phyloP scores from a whole-genome alignment of 345 rosid genomes.

The Eucalyptus grandis region DNA sequence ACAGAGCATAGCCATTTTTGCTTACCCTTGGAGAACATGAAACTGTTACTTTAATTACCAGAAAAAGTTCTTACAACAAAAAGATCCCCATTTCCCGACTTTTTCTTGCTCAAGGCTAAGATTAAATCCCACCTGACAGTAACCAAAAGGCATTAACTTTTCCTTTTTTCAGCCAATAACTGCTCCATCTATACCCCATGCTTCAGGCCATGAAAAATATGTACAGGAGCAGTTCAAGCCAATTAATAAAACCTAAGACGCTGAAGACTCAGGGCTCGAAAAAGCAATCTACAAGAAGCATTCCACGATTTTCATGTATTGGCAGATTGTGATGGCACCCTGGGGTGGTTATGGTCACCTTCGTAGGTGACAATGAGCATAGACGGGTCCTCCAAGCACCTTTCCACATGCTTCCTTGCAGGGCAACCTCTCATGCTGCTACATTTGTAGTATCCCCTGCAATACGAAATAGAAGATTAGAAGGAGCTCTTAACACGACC shows the following conservation, averaged over 20 bases:
- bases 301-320: slow-evolving; percentile 19
- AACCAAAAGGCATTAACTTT: not conserved
- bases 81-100: not conserved
- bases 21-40: not conserved
- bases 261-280: not conserved
- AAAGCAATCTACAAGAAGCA: not conserved
- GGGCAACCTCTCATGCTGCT: slow-evolving; percentile 99
- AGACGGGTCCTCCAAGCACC: slow-evolving; percentile 81
- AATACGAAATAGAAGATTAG: not conserved
- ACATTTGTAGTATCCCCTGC: slow-evolving; percentile 97
- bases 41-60: not conserved
- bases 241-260: not conserved
- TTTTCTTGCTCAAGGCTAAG: not conserved
- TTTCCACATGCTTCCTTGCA: slow-evolving; percentile 98
- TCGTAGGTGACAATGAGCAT: slow-evolving; percentile 95
- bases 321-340: slow-evolving; percentile 53
- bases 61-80: not conserved
- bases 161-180: not conserved
- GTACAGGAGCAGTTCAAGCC: slow-evolving; percentile 41
- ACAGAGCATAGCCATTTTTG: not conserved
- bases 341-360: slow-evolving; percentile 88
- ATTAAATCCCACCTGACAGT: not conserved
- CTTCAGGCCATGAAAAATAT: slow-evolving; percentile 31
- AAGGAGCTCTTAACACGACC: not conserved
- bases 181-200: slow-evolving; percentile 18